Base-by-base conservation (phyloP, 768 basidiomycete species). In the Hortiboletus flavorubellus region DNA sequence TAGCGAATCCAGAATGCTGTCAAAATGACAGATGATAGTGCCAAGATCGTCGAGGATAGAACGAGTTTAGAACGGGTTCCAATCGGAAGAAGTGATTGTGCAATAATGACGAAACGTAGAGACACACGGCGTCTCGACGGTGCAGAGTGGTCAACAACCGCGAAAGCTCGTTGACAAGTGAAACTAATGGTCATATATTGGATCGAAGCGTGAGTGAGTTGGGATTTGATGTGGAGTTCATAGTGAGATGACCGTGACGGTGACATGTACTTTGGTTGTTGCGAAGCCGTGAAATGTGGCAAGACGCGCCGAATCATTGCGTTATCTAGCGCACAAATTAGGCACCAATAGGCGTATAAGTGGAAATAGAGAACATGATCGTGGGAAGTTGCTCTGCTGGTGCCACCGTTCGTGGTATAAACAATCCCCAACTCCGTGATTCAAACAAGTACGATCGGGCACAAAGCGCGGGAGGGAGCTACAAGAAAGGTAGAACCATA, bases 331-430 rank as follows among this genome's bases (percentile, higher is more conserved):
- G n/a, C 16, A 8, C 21, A 18, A 40, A 40, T 16, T 21, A 16
- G 37, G 29, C 38, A 43, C 51, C 45, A 55, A 61, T 57, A 61
- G 45, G 46, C 60, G 38, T 53, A 51, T 16, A 7, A 8, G 21
- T 35, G 42, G 43, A 33, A 33, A 54, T 45, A 53, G 56, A 44
- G 3, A 35, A 29, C 38, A 16, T 56, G 44, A 46, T 16, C 49
- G 55, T 61, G 59, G 21, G 59, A 56, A 49, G 15, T 26, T 5
- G 26, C 26, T 26, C 26, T 5, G 26, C 26, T 26, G 4, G 26
- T 26, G 26, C 26, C 26, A 26, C 26, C 26, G 26, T 26, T 26
- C 26, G 26, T 35, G 38, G 35, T 30, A 35, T 55, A 23, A 53
- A 46, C 51, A 12, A 15, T 40, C 41, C 48, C 48, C 18, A 26